Evolutionary conservation across 2,329 filamentous ascomycete species (phyloP), one percentile per base, ranked within the genome.

Genomic region (Helotiales sp.): DNA sequence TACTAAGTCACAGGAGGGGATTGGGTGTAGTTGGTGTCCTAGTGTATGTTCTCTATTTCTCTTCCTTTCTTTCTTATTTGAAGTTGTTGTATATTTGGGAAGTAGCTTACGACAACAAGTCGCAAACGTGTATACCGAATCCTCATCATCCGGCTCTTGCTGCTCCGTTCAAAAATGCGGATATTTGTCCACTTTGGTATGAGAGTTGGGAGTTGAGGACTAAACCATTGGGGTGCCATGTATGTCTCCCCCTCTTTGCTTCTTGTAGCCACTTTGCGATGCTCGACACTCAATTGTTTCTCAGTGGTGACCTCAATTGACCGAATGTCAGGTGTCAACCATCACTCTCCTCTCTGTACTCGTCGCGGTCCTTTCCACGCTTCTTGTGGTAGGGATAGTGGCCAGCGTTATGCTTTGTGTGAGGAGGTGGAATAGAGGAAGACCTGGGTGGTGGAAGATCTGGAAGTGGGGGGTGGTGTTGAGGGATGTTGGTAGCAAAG

Each of bases 51-150:
- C 13, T 19, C n/a, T n/a, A n/a, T n/a, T 19, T 31, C 24, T 48
- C 24, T 49, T 54, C 30, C n/a, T 48, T 36, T 49, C 33, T 47
- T 44, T n/a, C n/a, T 30, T 51, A 15, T 44, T 25, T 55, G 46
- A 17, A 57, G 51, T 19, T 47, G n/a, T n/a, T n/a, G n/a, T 34
- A 24, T 44, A 17, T 17, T n/a, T 24, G 8, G 13, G 9, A 47
- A 19, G 22, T 12, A 38, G 10, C 57, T 55, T 22, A 58, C 33
- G 27, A 25, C 27, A 3, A 7, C 30, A 30, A 49, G 65, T 66
- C 80, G 4, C 79, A 76, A 69, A 76, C 78, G 0, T 85, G 82
- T 66, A 77, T 84, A 1, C 81, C 82, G 22, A 83, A 83, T 59
- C 70, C 73, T 15, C 69, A 77, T 56, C 54, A 60, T 0, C 67